Conservation (phyloP, 176 grass and related monocot genomes). For the Carex scoparia region DNA sequence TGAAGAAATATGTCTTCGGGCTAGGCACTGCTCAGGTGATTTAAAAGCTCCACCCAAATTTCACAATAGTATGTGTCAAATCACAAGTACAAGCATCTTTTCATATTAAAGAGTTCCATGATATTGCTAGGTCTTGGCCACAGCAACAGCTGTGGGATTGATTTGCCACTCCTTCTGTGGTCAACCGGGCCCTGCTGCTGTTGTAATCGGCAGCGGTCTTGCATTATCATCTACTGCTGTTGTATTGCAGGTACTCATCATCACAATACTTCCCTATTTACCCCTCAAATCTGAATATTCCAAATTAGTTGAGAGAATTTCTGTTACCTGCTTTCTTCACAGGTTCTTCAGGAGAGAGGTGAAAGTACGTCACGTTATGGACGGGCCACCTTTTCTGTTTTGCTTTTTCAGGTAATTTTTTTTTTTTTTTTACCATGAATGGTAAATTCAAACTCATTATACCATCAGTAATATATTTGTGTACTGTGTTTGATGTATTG, state of each 20-base stretch:
- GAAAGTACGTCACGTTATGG: slow-evolving; percentile 98
- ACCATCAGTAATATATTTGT: not conserved
- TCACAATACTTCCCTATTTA: not conserved
- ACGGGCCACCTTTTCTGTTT: slow-evolving; percentile 93
- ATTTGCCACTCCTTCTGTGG: slow-evolving; percentile 57
- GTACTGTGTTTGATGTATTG: not conserved
- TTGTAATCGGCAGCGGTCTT: slow-evolving; percentile 90
- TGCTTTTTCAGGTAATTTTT: slow-evolving; percentile 87
- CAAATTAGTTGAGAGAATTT: not conserved
- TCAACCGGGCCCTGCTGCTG: slow-evolving; percentile 74
- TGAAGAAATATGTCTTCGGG: slow-evolving; percentile 99
- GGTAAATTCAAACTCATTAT: not conserved
- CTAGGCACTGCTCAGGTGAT: slow-evolving; percentile 92
- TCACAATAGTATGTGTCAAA: slow-evolving; percentile 9
- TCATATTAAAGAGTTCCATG: not conserved
- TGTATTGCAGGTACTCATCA: slow-evolving; percentile 75
- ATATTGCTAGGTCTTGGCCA: slow-evolving; percentile 61
- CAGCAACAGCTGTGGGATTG: slow-evolving; percentile 74
- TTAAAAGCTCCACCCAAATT: not conserved
- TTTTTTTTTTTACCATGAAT: not conserved
- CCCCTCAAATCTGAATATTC: not conserved
- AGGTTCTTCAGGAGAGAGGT: slow-evolving; percentile 95
- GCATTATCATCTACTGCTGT: slow-evolving; percentile 97
- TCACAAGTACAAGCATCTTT: slow-evolving; percentile 16
- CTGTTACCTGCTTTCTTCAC: slow-evolving; percentile 25